Percentiles rank a stretch among this genome's conserved stretches.
phyloP scores from a whole-genome alignment of 202 grass and related monocot genomes.

The Saccharum hybrid region DNA sequence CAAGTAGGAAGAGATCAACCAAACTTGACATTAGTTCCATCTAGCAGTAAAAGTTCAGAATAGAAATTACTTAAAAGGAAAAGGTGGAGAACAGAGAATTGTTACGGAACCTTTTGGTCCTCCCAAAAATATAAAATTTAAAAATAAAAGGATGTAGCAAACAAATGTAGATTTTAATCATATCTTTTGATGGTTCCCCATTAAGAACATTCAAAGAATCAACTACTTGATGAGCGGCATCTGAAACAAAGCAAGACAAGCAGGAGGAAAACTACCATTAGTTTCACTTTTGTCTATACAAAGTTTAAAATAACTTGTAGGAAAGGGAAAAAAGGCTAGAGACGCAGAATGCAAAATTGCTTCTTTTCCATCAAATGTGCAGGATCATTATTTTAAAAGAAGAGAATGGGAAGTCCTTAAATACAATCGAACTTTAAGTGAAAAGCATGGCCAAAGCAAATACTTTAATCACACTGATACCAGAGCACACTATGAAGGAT shows the following conservation, averaged over 20 bases:
- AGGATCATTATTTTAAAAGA: background rate
- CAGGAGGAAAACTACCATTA: background rate
- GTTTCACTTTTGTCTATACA: background rate
- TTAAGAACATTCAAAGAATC: background rate
- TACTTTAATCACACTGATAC: background rate
- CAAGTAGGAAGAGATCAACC: background rate
- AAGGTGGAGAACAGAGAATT: background rate
- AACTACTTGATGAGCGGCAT: background rate
- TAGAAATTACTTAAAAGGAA: conserved; percentile 1
- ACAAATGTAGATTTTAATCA: conserved; percentile 17
- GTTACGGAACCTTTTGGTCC: background rate
- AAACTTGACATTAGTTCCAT: background rate
- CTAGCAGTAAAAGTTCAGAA: conserved; percentile 16
- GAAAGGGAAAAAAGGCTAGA: background rate
- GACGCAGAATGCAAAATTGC: background rate
- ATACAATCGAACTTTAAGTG: background rate
- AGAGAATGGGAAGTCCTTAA: background rate
- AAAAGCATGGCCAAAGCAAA: background rate
- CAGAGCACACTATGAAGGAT: background rate
- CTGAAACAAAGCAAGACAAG: conserved; percentile 11
- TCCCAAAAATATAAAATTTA: background rate
- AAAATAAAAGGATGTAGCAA: background rate
- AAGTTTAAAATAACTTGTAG: background rate
- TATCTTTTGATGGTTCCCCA: conserved; percentile 10
- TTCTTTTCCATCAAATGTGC: background rate